Evolutionary conservation across 371 early-diverging fungal species (phyloP).

Genomic region (Circinella minor): DNA sequence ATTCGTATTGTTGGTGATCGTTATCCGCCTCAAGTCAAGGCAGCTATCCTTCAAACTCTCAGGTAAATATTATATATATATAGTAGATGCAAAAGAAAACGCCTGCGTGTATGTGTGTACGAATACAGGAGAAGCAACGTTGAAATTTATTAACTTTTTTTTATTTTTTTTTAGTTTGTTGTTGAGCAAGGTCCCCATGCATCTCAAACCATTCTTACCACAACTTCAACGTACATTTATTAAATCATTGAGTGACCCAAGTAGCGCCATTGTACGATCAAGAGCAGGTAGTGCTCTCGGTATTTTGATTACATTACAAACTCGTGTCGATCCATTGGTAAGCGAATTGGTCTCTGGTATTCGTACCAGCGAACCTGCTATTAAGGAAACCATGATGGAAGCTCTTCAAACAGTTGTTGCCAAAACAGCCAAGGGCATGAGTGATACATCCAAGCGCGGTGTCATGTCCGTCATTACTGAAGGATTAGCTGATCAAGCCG

Average conservation of each 20-base stretch:
- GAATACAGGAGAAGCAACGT: too few species aligned
- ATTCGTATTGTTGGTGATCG: constrained; percentile 98
- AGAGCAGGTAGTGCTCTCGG: constrained; percentile 84
- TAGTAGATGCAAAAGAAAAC: too few species aligned
- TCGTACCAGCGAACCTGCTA: constrained; percentile 56
- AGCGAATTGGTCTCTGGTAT: constrained; percentile 82
- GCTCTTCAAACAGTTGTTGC: constrained; percentile 65
- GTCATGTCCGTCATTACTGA: constrained; percentile 55
- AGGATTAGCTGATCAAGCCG: constrained; percentile 44
- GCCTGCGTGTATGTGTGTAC: too few species aligned
- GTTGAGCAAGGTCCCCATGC: constrained; percentile 81
- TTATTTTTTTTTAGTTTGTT: constrained; percentile 51
- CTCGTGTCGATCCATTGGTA: constrained; percentile 87
- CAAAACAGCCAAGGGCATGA: constrained; percentile 58
- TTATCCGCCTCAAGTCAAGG: constrained; percentile 88
- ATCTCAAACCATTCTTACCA: constrained; percentile 95
- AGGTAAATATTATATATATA: constrained; percentile 36
- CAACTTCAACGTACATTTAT: constrained; percentile 97
- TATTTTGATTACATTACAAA: constrained; percentile 79
- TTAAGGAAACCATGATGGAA: constrained; percentile 71
- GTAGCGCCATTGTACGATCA: constrained; percentile 71
- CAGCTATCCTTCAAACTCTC: constrained; percentile 87
- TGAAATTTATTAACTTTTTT: constrained; percentile 6
- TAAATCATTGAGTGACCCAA: constrained; percentile 84
- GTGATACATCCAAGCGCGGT: constrained; percentile 63